These are phyloP conservation scores for Verbena officinalis DNA, from an alignment of 257 asterid genomes.

Conservation along the genomic window DNA sequence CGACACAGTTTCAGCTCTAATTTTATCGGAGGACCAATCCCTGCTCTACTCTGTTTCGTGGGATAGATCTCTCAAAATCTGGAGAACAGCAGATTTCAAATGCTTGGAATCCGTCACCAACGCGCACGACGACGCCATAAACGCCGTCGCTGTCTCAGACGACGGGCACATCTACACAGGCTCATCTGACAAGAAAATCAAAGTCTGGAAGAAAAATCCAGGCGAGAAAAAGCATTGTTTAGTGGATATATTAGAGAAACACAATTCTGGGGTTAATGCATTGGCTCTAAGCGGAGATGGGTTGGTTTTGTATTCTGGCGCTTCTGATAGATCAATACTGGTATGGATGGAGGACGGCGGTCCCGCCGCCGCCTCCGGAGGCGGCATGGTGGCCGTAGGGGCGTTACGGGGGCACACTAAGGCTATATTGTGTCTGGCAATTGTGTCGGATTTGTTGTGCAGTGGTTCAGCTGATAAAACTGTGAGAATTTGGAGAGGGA, in stretches of 20 bases:
- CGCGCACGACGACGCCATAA: conserved; percentile 86
- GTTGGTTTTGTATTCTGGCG: conserved; percentile 57
- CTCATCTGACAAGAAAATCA: conserved; percentile 72
- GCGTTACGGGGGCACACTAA: conserved; percentile 61
- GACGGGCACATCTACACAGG: conserved; percentile 59
- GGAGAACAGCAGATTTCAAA: conserved; percentile 61
- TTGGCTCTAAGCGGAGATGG: conserved; percentile 59
- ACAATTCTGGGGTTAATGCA: conserved; percentile 66
- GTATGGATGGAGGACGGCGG: conserved; percentile 49
- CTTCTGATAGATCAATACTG: conserved; percentile 49
- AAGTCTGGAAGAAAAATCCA: conserved; percentile 52
- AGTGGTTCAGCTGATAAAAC: conserved; percentile 82
- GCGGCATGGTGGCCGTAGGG: conserved; percentile 48
- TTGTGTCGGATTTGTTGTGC: conserved; percentile 49
- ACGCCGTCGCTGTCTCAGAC: conserved; percentile 48
- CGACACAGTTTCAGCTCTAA: conserved; percentile 70
- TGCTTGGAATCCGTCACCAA: conserved; percentile 67
- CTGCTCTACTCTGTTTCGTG: conserved; percentile 79
- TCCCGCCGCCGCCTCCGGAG: no score
- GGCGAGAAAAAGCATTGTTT: conserved; percentile 45
- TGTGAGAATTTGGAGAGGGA: conserved; percentile 66
- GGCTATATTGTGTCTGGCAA: conserved; percentile 62
- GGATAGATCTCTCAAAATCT: conserved; percentile 72
- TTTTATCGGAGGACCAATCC: conserved; percentile 51
- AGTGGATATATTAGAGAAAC: conserved; percentile 52